Percentiles rank a stretch among this genome's conserved stretches.
Evolutionary conservation across 164 flowering plant species (phyloP).

Genomic region (Berberis thunbergii): DNA sequence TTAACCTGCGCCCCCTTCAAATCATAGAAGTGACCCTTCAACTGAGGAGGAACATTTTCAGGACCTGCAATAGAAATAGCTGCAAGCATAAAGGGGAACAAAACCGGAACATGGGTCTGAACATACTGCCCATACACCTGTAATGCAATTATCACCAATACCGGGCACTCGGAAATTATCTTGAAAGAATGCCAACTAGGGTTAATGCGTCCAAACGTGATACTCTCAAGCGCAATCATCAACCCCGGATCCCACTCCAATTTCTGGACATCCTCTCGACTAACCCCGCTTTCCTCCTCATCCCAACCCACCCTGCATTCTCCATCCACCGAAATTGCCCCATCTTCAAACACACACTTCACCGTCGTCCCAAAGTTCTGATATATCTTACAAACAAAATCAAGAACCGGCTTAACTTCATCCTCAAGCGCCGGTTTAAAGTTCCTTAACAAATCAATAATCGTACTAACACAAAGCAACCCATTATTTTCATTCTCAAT

Average conservation of each 20-base stretch:
- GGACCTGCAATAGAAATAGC: conserved; percentile 97
- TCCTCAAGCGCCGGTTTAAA: conserved; percentile 74
- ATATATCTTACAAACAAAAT: conserved; percentile 88
- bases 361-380: conserved; percentile 81
- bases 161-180: conserved; percentile 88
- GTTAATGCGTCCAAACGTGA: conserved; percentile 53
- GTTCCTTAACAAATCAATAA: conserved; percentile 82
- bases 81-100: conserved; percentile 87
- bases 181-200: conserved; percentile 88
- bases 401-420: conserved; percentile 94
- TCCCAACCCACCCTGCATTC: conserved; percentile 10
- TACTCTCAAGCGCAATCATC: conserved; percentile 51
- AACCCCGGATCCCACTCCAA: not conserved
- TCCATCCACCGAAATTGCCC: too few relatives aligned
- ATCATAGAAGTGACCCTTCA: conserved; percentile 73
- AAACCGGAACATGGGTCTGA: conserved; percentile 81
- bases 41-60: conserved; percentile 69
- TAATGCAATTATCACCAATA: conserved; percentile 94
- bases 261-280: not conserved
- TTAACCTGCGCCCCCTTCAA: conserved; percentile 98
- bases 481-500: conserved; percentile 94
- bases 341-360: conserved; percentile 66
- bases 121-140: conserved; percentile 81
- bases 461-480: conserved; percentile 74
- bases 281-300: not conserved